Conservation (phyloP, 2,329 filamentous ascomycete genomes). For the Fusarium coffeatum region DNA sequence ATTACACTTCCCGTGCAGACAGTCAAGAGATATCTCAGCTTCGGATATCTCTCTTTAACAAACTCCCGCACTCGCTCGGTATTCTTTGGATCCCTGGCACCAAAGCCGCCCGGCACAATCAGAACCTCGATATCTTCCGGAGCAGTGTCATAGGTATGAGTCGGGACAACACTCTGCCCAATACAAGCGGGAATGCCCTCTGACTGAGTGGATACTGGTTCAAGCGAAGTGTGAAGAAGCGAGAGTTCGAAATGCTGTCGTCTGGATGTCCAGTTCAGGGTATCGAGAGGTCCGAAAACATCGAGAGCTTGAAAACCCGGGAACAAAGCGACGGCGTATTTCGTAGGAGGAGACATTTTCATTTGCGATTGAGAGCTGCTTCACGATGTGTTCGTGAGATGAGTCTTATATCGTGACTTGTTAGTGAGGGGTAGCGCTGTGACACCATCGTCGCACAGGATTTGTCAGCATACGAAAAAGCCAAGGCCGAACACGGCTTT, state of each 20-base stretch:
- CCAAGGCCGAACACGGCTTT: neutral
- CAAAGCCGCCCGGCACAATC: slow-evolving; percentile 54
- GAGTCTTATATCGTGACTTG: neutral
- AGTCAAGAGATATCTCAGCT: slow-evolving; percentile 65
- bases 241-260: slow-evolving; percentile 41
- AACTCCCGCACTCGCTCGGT: slow-evolving; percentile 53
- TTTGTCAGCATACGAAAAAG: neutral
- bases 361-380: rapidly evolving
- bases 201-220: slow-evolving; percentile 47
- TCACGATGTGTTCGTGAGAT: neutral
- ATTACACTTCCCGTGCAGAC: slow-evolving; percentile 71
- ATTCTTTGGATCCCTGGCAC: slow-evolving; percentile 43
- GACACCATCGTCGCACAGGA: neutral
- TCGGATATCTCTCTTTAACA: slow-evolving; percentile 55
- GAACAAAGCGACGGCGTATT: slow-evolving; percentile 41
- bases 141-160: slow-evolving; percentile 53
- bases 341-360: slow-evolving; percentile 29
- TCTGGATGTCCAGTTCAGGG: slow-evolving; percentile 48
- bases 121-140: slow-evolving; percentile 53
- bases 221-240: slow-evolving; percentile 44
- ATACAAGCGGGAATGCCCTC: slow-evolving; percentile 33
- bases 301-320: slow-evolving; percentile 44
- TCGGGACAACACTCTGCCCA: slow-evolving; percentile 50
- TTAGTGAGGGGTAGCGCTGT: neutral
- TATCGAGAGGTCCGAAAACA: slow-evolving; percentile 52